A percentile compares a stretch with the other conserved stretches of the same genome.
Conservation (phyloP, 2,329 filamentous ascomycete species). For the Shiraia bambusicola region DNA sequence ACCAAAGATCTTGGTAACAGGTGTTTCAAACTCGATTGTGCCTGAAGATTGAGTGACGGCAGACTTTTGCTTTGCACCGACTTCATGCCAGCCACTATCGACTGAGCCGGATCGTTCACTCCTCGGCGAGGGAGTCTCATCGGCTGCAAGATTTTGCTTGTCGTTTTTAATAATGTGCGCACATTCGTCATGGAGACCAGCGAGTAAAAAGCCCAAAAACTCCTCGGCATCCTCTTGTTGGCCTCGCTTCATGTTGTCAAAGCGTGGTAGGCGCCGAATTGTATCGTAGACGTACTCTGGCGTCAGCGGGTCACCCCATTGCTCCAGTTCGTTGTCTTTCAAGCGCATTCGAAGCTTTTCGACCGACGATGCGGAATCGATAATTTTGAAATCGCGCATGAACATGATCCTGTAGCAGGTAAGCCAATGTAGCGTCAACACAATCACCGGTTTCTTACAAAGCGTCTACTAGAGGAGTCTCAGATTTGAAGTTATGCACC, state of each 20-base stretch:
- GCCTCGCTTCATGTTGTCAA: constrained; percentile 91
- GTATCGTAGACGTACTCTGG: constrained; percentile 96
- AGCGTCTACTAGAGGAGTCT: constrained; percentile 89
- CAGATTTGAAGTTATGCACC: constrained; percentile 88
- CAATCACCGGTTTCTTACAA: constrained; percentile 63
- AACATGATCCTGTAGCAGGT: constrained; percentile 75
- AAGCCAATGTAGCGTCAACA: neutral
- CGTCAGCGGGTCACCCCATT: constrained; percentile 86
- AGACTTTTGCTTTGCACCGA: constrained; percentile 86
- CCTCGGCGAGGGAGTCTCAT: constrained; percentile 44
- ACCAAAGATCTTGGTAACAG: constrained; percentile 91
- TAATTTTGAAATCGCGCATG: constrained; percentile 84
- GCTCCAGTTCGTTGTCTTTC: constrained; percentile 81
- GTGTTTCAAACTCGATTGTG: constrained; percentile 69
- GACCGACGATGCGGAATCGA: constrained; percentile 73
- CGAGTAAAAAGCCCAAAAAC: constrained; percentile 89
- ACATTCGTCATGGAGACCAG: constrained; percentile 92
- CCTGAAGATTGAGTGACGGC: constrained; percentile 86
- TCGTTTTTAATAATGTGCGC: constrained; percentile 68
- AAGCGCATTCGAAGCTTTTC: constrained; percentile 73
- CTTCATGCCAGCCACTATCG: constrained; percentile 84
- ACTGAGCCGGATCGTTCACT: constrained; percentile 50
- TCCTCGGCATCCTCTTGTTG: constrained; percentile 98
- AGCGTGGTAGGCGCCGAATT: constrained; percentile 81
- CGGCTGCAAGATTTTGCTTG: constrained; percentile 30